Conservation (phyloP, 345 rosid genomes). For the Salix udensis region DNA sequence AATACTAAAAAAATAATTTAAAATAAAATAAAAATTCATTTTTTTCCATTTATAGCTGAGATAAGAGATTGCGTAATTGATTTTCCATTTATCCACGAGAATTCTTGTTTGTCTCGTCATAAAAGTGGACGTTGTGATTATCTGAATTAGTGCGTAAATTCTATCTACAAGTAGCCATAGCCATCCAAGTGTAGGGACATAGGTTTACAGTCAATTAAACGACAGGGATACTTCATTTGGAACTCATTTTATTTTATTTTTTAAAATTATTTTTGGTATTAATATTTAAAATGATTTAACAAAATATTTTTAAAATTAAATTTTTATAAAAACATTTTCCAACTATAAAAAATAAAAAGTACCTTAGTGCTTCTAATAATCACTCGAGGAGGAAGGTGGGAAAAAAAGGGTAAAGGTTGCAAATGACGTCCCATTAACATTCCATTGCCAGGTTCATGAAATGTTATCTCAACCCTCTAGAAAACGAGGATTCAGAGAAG, state of each 20-base stretch:
- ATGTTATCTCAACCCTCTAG: not conserved
- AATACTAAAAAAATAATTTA: too few species aligned
- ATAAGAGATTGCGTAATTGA: constrained; percentile 15
- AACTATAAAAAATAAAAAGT: too few species aligned
- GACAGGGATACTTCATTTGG: not conserved
- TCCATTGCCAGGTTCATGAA: not conserved
- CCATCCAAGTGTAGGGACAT: not conserved
- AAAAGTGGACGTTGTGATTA: not conserved
- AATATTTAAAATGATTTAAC: too few species aligned
- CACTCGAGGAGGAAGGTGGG: not conserved
- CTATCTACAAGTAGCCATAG: not conserved
- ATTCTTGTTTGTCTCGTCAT: not conserved
- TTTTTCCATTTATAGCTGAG: constrained; percentile 10
- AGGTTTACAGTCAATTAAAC: not conserved
- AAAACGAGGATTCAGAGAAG: not conserved
- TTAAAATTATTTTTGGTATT: too few species aligned
- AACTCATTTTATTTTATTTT: too few species aligned
- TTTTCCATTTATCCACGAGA: not conserved
- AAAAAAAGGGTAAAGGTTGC: not conserved
- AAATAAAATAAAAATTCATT: too few species aligned
- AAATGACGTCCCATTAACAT: not conserved
- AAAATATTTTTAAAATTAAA: too few species aligned
- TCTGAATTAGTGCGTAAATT: not conserved
- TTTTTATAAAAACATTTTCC: too few species aligned
- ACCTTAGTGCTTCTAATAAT: not conserved